Evolutionary conservation across 805 yeast genomes (phyloP), one percentile per base, ranked within the genome.

Genomic region (Blastobotrys robertii): DNA sequence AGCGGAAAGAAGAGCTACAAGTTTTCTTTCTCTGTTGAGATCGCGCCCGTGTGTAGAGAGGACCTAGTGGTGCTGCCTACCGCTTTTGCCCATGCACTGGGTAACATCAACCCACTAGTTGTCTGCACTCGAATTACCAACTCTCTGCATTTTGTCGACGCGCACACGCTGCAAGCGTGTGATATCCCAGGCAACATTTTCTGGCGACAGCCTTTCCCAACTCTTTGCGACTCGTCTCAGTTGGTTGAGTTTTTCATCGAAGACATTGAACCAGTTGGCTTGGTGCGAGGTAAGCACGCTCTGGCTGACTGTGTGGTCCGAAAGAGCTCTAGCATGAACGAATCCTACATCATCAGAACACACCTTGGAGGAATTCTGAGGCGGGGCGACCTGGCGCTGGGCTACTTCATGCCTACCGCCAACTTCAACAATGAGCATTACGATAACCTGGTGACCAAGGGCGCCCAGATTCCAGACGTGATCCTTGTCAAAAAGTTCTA

Each of bases 11-110:
- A 88, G n/a, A 76, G 79, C 44, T 88, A 84, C 65, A 88, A 88
- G 66, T 88, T 88, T 61, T 73, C 96, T 5, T 85, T 71, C 59
- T 84, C 95, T 22, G 82, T 86, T 30, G 97, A 88, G 66, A 81
- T 88, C 53, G 94, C 83, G 1, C 96, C 97, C 12, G 78, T 88
- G 38, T 88, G 96, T 72, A 81, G 90, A 61, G 97, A 88, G 61
- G 97, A 88, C 59, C 71, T 88, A 52, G 92, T 88, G 19, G 81
- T 86, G 25, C 69, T 88, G 50, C 97, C 97, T 32, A 75, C 77
- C 55, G 77, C 76, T 54, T 63, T 88, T 50, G 96, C 97, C 7
- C 76, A 77, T 49, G 73, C 83, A 6, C 58, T 85, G 70, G 94
- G 96, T 46, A 79, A 81, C 59, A 82, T 86, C 44, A 66, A 84